Percentiles rank a stretch among this genome's conserved stretches.
Conservation (phyloP, 2,329 filamentous ascomycete genomes). For the Didymella segeticola region DNA sequence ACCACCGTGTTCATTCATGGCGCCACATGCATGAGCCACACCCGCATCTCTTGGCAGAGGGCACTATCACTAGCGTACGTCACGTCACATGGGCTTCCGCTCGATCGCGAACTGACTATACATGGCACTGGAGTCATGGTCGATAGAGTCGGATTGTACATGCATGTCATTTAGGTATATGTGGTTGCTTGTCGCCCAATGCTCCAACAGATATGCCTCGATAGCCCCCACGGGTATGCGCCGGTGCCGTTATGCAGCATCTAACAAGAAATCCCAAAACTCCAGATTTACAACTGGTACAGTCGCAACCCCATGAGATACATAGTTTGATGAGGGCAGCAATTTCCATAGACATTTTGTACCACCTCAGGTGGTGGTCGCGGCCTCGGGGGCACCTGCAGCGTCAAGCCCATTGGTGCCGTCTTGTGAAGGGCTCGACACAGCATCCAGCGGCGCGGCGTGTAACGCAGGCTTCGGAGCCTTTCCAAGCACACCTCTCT, state of each 20-base stretch:
- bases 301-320: conserved; percentile 11
- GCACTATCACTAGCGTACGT: conserved; percentile 14
- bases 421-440: conserved; percentile 52
- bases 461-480: conserved; percentile 80
- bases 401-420: conserved; percentile 32
- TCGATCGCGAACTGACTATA: not conserved
- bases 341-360: not conserved
- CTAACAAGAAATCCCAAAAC: conserved; percentile 19
- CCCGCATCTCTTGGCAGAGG: conserved; percentile 16
- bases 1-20: conserved; percentile 41
- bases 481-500: conserved; percentile 61
- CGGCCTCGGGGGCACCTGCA: conserved; percentile 19
- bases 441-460: conserved; percentile 80
- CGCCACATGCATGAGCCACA: conserved; percentile 29
- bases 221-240: conserved; percentile 25
- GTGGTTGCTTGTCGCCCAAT: conserved; percentile 25
- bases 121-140: not conserved
- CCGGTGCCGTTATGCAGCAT: conserved; percentile 17
- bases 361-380: conserved; percentile 18
- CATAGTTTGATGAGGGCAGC: conserved; percentile 4
- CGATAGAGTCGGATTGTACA: not conserved
- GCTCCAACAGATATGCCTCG: conserved; percentile 21
- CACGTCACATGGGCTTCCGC: conserved; percentile 18
- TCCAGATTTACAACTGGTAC: conserved; percentile 18
- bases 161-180: conserved; percentile 28